Evolutionary conservation across 805 yeast species (phyloP).

Genomic region (Metschnikowia vanudenii): DNA sequence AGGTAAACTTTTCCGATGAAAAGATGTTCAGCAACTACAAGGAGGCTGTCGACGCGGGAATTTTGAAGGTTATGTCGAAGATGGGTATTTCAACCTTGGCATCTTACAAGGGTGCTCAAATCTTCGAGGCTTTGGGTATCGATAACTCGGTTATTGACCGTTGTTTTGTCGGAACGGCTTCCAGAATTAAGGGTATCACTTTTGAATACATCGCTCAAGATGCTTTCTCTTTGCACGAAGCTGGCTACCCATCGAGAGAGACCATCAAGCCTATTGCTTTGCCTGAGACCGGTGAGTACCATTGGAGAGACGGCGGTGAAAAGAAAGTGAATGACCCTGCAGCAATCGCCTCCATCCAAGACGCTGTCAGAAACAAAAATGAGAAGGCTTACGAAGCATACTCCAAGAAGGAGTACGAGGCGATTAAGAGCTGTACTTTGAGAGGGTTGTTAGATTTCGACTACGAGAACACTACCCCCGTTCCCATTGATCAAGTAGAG

Average conservation of each 20-base stretch:
- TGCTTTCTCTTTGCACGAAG: conserved; percentile 89
- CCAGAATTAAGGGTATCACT: conserved; percentile 92
- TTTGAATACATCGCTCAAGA: conserved; percentile 96
- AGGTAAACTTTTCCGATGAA: conserved; percentile 53
- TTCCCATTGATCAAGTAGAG: conserved; percentile 96
- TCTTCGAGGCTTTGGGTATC: conserved; percentile 94
- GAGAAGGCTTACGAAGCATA: conserved; percentile 90
- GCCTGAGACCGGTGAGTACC: conserved; percentile 96
- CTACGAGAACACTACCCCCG: conserved; percentile 63
- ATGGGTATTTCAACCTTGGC: conserved; percentile 99
- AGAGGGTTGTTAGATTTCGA: conserved; percentile 94
- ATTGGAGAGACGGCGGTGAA: conserved; percentile 99
- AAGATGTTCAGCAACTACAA: conserved; percentile 75
- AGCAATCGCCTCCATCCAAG: conserved; percentile 93
- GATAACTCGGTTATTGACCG: conserved; percentile 93
- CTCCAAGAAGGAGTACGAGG: conserved; percentile 85
- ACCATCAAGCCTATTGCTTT: conserved; percentile 69
- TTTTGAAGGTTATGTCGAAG: conserved; percentile 95
- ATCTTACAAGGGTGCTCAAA: conserved; percentile 98
- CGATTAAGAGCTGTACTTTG: conserved; percentile 87
- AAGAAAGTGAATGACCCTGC: conserved; percentile 92
- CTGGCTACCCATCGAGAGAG: conserved; percentile 81
- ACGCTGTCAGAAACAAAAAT: conserved; percentile 96
- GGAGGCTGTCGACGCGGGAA: conserved; percentile 84
- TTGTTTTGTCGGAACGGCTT: conserved; percentile 96